Conservation (phyloP, 352 stramenopile genomes). For the Pythium scleroteichum region DNA sequence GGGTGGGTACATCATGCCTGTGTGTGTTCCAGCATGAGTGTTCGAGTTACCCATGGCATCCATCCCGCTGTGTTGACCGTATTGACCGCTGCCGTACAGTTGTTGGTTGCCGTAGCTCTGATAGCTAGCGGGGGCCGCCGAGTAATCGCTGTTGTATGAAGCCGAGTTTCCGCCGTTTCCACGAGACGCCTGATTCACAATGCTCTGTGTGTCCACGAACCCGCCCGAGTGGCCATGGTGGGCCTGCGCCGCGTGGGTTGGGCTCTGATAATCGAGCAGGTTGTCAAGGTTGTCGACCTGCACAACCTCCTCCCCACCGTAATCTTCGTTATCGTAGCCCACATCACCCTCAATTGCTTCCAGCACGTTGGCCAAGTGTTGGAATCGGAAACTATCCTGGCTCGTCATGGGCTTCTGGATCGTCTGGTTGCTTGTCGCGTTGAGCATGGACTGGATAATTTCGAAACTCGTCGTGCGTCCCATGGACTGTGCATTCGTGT, state of each 20-base stretch:
- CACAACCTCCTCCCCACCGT: constrained; percentile 78
- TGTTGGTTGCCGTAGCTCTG: constrained; percentile 14
- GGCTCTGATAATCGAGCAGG: constrained; percentile 73
- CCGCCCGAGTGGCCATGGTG: constrained; percentile 27
- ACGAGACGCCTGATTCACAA: constrained; percentile 51
- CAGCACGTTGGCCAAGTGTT: constrained; percentile 74
- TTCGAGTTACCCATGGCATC: constrained; percentile 9
- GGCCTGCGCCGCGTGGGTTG: constrained; percentile 22
- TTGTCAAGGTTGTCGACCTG: constrained; percentile 87
- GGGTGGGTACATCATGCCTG: constrained; percentile 19
- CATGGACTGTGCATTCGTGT: constrained; percentile 38
- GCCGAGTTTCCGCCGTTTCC: not conserved
- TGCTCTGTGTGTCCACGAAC: constrained; percentile 69
- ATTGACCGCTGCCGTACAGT: constrained; percentile 17
- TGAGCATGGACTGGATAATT: constrained; percentile 88
- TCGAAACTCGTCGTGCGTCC: constrained; percentile 85
- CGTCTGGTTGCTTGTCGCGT: constrained; percentile 78
- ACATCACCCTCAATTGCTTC: constrained; percentile 85
- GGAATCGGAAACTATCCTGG: constrained; percentile 86
- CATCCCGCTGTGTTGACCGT: constrained; percentile 6
- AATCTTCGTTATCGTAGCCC: constrained; percentile 83
- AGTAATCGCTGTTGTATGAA: constrained; percentile 18
- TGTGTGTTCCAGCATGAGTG: constrained; percentile 1
- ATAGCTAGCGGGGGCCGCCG: constrained; percentile 10
- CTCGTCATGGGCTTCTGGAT: constrained; percentile 89